Evolutionary conservation across 139 green algal species (phyloP).

Genomic region (Spirogloea muscicola): DNA sequence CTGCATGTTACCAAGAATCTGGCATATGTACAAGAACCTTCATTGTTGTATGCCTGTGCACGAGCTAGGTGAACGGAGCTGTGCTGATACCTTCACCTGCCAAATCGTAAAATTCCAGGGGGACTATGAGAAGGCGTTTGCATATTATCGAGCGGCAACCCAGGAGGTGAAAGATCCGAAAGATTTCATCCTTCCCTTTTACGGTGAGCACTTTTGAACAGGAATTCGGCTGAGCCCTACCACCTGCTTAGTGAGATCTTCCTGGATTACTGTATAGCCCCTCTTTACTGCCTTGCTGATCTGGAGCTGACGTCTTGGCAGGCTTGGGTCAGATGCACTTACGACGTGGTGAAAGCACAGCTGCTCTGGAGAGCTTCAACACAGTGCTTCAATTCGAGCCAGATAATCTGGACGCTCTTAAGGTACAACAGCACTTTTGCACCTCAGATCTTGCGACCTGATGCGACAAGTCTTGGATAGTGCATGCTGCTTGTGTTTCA

Average conservation of each 20-base stretch:
- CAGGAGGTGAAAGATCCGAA: slow-evolving; percentile 14
- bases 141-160: slow-evolving; percentile 8
- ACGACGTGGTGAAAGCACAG: neutral
- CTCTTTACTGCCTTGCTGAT: too few relatives aligned
- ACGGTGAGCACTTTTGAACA: slow-evolving; percentile 6
- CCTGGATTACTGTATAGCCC: too few relatives aligned
- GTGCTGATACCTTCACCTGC: neutral
- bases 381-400: slow-evolving; percentile 1
- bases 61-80: neutral
- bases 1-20: too few relatives aligned
- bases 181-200: slow-evolving; percentile 24
- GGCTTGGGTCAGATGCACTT: slow-evolving; percentile 8
- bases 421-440: neutral
- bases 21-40: too few relatives aligned
- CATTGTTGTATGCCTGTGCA: neutral
- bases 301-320: too few relatives aligned
- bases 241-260: too few relatives aligned
- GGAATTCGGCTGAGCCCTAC: too few relatives aligned
- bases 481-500: neutral
- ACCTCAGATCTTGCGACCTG: slow-evolving; percentile 23
- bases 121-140: slow-evolving; percentile 20
- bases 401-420: neutral
- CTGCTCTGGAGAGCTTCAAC: neutral
- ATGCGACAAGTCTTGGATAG: neutral
- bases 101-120: neutral